Percentiles rank a stretch among this genome's conserved stretches.
Conservation (phyloP, 1,284 basidiomycete species). For the Dichomitus squalens region DNA sequence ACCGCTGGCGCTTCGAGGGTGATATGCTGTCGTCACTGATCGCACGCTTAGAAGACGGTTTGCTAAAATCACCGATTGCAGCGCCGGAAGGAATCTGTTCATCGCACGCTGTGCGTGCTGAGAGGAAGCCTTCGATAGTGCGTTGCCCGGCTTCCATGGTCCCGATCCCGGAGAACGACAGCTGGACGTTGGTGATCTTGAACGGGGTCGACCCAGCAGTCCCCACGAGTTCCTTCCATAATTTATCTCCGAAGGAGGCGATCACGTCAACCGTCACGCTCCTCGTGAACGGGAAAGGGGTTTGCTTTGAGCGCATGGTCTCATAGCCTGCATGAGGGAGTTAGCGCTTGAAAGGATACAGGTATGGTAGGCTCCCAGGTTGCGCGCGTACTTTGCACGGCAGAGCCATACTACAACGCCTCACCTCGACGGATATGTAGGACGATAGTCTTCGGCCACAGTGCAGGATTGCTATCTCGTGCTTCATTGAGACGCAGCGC, state of each 20-base stretch:
- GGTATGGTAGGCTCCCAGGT: too few relatives aligned
- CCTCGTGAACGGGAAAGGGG: conserved; percentile 78
- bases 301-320: conserved; percentile 74
- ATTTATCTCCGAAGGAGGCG: conserved; percentile 74
- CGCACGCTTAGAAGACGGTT: conserved; percentile 19
- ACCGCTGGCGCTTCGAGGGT: conserved; percentile 19
- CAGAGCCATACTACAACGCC: conserved; percentile 1
- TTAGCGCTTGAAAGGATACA: not conserved
- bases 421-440: conserved; percentile 74
- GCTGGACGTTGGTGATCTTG: conserved; percentile 74
- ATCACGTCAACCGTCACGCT: conserved; percentile 81
- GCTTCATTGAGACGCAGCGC: conserved; percentile 85
- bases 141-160: conserved; percentile 80
- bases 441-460: conserved; percentile 94
- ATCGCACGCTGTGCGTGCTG: conserved; percentile 34
- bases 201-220: conserved; percentile 47
- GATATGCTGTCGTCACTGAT: conserved; percentile 1
- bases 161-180: conserved; percentile 87
- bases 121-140: conserved; percentile 87
- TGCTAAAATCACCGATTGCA: not conserved
- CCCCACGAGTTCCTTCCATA: conserved; percentile 86
- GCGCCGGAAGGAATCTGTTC: conserved; percentile 11
- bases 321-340: conserved; percentile 56
- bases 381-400: not conserved
- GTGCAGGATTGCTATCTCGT: conserved; percentile 65